Conservation (phyloP, 78 protist species). For the Dictyostelium brefeldianum region DNA sequence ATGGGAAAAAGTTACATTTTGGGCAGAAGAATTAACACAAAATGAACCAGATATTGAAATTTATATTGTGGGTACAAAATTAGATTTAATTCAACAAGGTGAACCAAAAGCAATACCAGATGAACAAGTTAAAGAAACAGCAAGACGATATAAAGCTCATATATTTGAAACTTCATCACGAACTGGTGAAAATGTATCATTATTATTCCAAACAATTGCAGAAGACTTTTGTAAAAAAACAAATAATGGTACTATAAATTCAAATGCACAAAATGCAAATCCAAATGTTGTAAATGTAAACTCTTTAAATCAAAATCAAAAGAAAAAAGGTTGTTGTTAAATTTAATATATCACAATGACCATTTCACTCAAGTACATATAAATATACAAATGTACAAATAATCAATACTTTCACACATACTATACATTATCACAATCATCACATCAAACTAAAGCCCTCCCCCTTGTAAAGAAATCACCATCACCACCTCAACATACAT, state of each 20-base stretch:
- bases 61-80: conserved; percentile 66
- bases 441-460: not conserved
- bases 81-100: conserved; percentile 50
- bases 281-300: conserved; percentile 1
- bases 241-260: not conserved
- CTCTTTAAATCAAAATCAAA: not conserved
- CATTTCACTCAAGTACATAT: not conserved
- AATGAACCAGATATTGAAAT: conserved; percentile 77
- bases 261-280: not conserved
- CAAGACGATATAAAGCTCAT: conserved; percentile 14
- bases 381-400: not conserved
- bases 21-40: conserved; percentile 57
- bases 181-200: conserved; percentile 49
- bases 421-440: not conserved
- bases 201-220: conserved; percentile 32
- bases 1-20: conserved; percentile 67
- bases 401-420: not conserved
- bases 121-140: conserved; percentile 19
- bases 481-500: no score
- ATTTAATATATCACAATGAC: not conserved
- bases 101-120: conserved; percentile 21
- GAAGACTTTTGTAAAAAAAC: conserved; percentile 31
- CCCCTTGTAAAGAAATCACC: no score
- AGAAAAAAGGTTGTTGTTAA: conserved; percentile 15
- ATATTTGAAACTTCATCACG: conserved; percentile 60